phyloP scores from a whole-genome alignment of 768 basidiomycete genomes.

The Kwoniella pini region DNA sequence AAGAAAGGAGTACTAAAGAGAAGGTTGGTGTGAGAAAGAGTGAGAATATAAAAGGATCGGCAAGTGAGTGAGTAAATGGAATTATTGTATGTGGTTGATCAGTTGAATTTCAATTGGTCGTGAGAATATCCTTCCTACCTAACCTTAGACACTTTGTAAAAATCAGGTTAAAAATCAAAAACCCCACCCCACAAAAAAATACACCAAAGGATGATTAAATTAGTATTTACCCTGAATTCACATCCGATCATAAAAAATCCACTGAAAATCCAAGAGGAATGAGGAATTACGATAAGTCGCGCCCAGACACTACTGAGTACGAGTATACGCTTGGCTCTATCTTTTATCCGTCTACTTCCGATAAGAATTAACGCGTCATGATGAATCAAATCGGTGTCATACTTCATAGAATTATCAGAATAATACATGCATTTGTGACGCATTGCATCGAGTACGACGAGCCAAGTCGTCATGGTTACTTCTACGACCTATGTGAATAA shows the following conservation, averaged over 20 bases:
- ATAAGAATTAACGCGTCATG: neutral
- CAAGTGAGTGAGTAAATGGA: neutral
- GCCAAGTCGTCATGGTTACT: neutral
- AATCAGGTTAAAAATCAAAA: neutral
- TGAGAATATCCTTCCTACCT: too few relatives aligned
- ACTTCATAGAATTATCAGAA: neutral
- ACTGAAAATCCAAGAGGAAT: neutral
- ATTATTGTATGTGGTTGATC: neutral
- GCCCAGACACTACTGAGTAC: neutral
- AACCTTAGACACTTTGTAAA: too few relatives aligned
- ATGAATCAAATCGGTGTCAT: neutral
- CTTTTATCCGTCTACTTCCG: neutral
- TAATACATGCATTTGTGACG: too few relatives aligned
- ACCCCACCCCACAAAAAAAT: slow-evolving; percentile 5
- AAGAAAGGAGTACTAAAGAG: neutral
- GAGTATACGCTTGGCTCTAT: neutral
- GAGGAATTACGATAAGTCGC: too few relatives aligned
- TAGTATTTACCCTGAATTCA: neutral
- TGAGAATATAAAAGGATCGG: neutral
- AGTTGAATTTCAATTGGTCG: neutral
- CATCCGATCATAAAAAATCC: neutral
- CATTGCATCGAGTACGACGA: neutral
- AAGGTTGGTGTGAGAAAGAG: neutral
- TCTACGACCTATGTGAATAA: too few relatives aligned
- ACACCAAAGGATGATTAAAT: neutral